Conservation (phyloP, 2,329 filamentous ascomycete genomes). For the Fusarium phyllophilum region DNA sequence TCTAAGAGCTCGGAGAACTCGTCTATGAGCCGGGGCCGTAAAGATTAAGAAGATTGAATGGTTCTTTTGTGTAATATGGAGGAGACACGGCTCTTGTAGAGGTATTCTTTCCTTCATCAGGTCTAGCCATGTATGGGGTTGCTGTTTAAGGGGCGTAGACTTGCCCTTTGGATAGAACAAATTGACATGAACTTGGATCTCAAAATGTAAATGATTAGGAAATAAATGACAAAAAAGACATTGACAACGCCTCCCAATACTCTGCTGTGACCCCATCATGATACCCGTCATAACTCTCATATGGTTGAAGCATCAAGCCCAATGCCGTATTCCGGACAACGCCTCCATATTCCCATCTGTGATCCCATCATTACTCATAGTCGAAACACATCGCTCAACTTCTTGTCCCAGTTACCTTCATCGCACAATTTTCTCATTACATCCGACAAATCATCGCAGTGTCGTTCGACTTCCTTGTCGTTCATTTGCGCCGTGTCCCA, state of each 20-base stretch:
- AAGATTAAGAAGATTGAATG: not conserved
- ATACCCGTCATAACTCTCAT: not conserved
- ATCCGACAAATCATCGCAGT: constrained; percentile 46
- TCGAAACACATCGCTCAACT: constrained; percentile 42
- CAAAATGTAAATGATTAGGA: not conserved
- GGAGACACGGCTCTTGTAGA: not conserved
- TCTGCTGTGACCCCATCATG: not conserved
- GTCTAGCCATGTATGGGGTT: not conserved
- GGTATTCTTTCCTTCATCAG: not conserved
- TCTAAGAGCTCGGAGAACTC: not conserved
- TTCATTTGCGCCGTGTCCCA: constrained; percentile 56
- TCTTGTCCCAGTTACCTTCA: constrained; percentile 44
- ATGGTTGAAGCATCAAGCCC: constrained; percentile 34
- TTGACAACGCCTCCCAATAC: not conserved
- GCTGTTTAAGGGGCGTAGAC: not conserved
- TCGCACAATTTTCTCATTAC: constrained; percentile 46
- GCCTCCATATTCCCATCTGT: not conserved
- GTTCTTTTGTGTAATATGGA: too few species aligned
- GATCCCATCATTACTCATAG: constrained; percentile 5
- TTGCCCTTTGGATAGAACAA: not conserved
- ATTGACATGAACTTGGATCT: not conserved
- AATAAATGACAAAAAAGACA: not conserved
- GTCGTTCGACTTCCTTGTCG: constrained; percentile 44
- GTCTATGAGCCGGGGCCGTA: not conserved
- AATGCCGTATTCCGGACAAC: constrained; percentile 38